Evolutionary conservation across 495 filamentous ascomycete genomes (phyloP), one percentile per base, ranked within the genome.

Genomic region (Penicillium subrubescens): DNA sequence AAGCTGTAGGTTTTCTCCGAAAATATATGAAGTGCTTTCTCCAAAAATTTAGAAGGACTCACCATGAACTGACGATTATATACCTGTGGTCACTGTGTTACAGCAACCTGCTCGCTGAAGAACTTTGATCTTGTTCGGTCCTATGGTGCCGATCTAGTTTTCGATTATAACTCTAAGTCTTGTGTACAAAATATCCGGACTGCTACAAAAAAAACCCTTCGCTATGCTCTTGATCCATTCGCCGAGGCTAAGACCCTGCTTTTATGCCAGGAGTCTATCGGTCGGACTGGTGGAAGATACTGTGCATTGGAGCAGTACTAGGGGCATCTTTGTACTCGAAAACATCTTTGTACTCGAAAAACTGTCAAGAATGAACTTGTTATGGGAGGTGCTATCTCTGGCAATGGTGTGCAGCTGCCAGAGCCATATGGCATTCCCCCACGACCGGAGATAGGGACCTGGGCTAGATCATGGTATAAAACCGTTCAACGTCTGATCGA

Each of bases 71-170:
- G 19, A 27, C 48, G 8, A 17, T 23, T 14, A 5, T 23, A n/a
- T 48, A 76, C 70, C 0, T 81, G 77, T 27, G 83, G 83, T 10
- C 73, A 77, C 27, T 68, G 74, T 4, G 77, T 82, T 12, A 79
- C 88, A 44, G 73, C 82, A 7, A 87, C 85, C 0, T 86, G 86
- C 62, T 88, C 86, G 0, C 80, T 82, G 0, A 70, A 68, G 12
- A 89, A 89, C 71, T 84, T 86, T 58, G 76, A 81, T 4, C 71
- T 88, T 6, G 81, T 84, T n/a, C 71, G 75, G 31, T 69, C 60
- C 3, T 80, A 80, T 25, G 87, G 88, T 6, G 87, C 86, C 0
- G 76, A 77, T 39, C 64, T 72, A 11, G 80, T 82, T 0, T 88
- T 86, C 63, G 84, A 90, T 73, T 89, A 89, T 70, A 71, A 75